A percentile compares a stretch with the other conserved stretches of the same genome.
phyloP scores from a whole-genome alignment of 768 basidiomycete species.

The Clitopilus hobsonii region DNA sequence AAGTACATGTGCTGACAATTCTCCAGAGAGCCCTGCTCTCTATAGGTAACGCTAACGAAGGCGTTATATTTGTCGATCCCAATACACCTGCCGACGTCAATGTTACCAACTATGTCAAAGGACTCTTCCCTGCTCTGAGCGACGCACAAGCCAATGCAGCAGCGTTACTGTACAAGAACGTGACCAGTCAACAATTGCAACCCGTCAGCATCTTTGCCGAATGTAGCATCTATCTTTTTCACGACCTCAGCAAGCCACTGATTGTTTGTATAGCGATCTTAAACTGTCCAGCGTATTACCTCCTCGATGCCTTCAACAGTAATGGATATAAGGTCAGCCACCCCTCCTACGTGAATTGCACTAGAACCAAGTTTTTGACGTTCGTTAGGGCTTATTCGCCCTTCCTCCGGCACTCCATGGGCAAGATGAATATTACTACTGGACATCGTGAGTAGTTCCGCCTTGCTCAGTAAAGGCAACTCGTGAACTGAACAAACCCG shows the following conservation, averaged over 20 bases:
- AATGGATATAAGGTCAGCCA: constrained; percentile 26
- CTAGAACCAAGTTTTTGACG: not conserved
- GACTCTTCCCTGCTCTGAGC: constrained; percentile 34
- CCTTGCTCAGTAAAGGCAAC: too few species aligned
- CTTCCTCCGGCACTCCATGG: constrained; percentile 36
- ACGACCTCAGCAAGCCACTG: not conserved
- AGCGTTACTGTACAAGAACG: constrained; percentile 20
- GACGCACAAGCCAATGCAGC: constrained; percentile 18
- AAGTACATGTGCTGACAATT: not conserved
- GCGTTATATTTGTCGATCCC: constrained; percentile 31
- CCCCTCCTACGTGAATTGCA: not conserved
- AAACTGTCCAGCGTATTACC: constrained; percentile 38
- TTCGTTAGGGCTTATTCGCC: constrained; percentile 35
- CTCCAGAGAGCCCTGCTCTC: constrained; percentile 26
- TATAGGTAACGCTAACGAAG: constrained; percentile 35
- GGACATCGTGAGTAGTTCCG: constrained; percentile 26
- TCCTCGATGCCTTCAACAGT: constrained; percentile 25
- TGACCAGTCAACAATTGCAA: constrained; percentile 29
- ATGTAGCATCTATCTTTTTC: constrained; percentile 17
- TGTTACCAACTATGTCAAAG: constrained; percentile 24
- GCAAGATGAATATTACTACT: constrained; percentile 34
- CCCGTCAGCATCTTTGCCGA: constrained; percentile 33
- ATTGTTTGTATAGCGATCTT: constrained; percentile 29
- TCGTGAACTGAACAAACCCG: too few species aligned
- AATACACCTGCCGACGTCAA: constrained; percentile 19